Conservation (phyloP, 257 asterid genomes). For the Jacaranda mimosifolia region DNA sequence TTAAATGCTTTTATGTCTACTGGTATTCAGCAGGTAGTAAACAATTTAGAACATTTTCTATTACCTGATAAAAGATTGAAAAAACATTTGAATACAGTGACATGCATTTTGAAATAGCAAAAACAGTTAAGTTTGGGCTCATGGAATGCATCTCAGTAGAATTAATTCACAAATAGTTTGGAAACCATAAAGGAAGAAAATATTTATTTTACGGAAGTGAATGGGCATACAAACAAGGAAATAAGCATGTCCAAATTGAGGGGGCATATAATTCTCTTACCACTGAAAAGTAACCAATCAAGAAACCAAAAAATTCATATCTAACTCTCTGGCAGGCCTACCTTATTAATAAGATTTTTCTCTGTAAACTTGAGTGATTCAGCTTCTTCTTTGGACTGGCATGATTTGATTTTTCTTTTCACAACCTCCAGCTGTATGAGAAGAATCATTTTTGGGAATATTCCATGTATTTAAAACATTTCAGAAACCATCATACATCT, state of each 20-base stretch:
- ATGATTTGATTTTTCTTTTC: slow-evolving; percentile 65
- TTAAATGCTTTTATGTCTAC: too few species aligned
- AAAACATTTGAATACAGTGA: neutral
- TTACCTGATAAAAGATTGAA: too few species aligned
- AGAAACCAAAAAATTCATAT: slow-evolving; percentile 10
- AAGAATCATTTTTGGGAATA: slow-evolving; percentile 23
- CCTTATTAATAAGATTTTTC: slow-evolving; percentile 88
- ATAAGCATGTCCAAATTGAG: neutral
- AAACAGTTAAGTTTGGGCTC: neutral
- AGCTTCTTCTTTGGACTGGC: slow-evolving; percentile 86
- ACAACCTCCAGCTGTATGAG: slow-evolving; percentile 69
- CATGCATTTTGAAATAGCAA: neutral
- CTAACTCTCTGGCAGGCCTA: slow-evolving; percentile 29
- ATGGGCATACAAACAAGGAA: slow-evolving; percentile 15
- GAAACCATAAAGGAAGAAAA: slow-evolving; percentile 15
- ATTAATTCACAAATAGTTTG: neutral
- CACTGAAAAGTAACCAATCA: neutral
- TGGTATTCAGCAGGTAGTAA: too few species aligned
- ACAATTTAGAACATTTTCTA: too few species aligned
- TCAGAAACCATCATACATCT: neutral
- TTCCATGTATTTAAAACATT: neutral
- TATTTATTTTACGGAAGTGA: slow-evolving; percentile 16
- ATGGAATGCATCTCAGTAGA: neutral
- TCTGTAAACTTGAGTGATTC: slow-evolving; percentile 79
- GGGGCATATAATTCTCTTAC: neutral